These are phyloP conservation scores for Lathyrus tuberosus DNA, from an alignment of 306 rosid species.

Conservation along the genomic window DNA sequence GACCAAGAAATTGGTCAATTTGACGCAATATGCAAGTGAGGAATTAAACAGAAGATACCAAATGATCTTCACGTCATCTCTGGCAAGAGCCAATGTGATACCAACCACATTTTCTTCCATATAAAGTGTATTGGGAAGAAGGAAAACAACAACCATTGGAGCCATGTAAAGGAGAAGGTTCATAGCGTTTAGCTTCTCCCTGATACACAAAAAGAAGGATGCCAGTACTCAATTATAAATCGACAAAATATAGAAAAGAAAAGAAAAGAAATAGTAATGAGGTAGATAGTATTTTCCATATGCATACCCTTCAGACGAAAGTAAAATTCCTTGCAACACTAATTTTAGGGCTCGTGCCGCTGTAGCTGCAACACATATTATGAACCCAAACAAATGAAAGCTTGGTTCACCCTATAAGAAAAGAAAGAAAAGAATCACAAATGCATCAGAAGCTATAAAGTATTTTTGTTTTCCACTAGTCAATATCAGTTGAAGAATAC, in stretches of 20 bases:
- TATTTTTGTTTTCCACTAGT: no score
- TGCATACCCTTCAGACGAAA: conserved; percentile 95
- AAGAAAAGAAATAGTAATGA: conserved; percentile 15
- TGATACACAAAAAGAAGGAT: conserved; percentile 41
- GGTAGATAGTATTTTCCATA: conserved; percentile 3
- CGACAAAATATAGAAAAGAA: no score
- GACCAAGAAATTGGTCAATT: conserved; percentile 97
- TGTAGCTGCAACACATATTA: conserved; percentile 89
- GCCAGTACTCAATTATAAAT: conserved; percentile 36
- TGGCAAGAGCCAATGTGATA: no score
- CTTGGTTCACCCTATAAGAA: conserved; percentile 91
- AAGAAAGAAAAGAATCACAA: conserved; percentile 31
- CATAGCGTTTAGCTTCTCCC: conserved; percentile 99
- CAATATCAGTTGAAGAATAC: no score
- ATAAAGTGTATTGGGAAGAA: conserved; percentile 92
- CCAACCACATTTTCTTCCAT: conserved; percentile 99
- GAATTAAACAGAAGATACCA: no score
- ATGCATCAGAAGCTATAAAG: no score
- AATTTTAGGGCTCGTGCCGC: conserved; percentile 97
- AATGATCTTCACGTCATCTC: no score
- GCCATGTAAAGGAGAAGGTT: conserved; percentile 99
- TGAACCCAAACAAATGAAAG: conserved; percentile 96
- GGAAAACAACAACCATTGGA: conserved; percentile 96
- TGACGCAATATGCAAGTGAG: conserved; percentile 89
- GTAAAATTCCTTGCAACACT: conserved; percentile 93